Conservation (phyloP, 2,329 filamentous ascomycete genomes). For the Diplocarpon mali region DNA sequence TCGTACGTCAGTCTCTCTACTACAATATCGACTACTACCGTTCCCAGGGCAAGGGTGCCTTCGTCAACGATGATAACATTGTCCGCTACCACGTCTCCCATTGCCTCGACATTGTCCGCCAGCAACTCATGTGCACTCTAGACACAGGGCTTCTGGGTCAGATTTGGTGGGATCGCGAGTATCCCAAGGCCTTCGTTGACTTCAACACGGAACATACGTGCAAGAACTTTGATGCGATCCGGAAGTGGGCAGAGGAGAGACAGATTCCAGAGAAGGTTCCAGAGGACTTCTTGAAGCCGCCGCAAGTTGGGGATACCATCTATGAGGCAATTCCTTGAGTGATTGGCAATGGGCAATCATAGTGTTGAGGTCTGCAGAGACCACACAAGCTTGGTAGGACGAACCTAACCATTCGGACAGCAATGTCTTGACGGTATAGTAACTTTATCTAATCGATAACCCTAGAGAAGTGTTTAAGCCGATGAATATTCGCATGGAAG, state of each 20-base stretch:
- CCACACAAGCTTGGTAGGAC: background rate
- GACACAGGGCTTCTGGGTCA: constrained; percentile 43
- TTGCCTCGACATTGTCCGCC: constrained; percentile 42
- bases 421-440: no score
- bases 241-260: constrained; percentile 38
- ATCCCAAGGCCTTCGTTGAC: constrained; percentile 36
- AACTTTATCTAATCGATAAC: no score
- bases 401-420: background rate
- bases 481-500: no score
- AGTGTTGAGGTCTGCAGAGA: background rate
- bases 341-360: background rate
- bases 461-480: no score
- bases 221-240: constrained; percentile 40
- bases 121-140: constrained; percentile 44
- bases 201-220: constrained; percentile 44
- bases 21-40: constrained; percentile 44
- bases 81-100: constrained; percentile 40
- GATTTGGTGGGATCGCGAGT: constrained; percentile 38
- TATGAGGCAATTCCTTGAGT: constrained; percentile 20
- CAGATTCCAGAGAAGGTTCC: constrained; percentile 29
- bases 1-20: constrained; percentile 39
- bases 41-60: constrained; percentile 33
- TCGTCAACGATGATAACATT: constrained; percentile 37
- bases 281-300: constrained; percentile 21
- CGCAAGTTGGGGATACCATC: constrained; percentile 16